Conservation (phyloP, 1,284 basidiomycete genomes). For the Moesziomyces sp. region DNA sequence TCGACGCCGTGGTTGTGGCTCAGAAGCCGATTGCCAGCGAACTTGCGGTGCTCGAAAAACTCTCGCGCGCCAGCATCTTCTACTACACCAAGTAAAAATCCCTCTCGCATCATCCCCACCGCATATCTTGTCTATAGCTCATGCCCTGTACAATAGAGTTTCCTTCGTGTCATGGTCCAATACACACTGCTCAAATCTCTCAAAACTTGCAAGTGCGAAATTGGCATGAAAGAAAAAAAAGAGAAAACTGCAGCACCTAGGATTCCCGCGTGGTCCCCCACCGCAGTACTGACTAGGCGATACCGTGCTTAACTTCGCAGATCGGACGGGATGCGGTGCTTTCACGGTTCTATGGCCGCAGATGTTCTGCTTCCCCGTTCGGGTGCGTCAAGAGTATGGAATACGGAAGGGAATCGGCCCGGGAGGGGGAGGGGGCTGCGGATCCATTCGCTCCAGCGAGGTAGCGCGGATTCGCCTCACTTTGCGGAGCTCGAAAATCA, state of each 20-base stretch:
- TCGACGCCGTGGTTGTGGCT: conserved; percentile 29
- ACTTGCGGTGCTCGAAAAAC: conserved; percentile 13
- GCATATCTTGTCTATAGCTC: conserved; percentile 1
- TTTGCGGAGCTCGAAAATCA: neutral
- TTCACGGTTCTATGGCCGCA: conserved; percentile 82
- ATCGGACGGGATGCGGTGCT: conserved; percentile 83
- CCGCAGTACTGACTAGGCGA: conserved; percentile 84
- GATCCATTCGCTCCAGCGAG: too few species aligned
- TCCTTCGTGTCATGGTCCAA: too few species aligned
- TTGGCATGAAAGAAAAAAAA: too few species aligned
- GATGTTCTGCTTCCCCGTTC: conserved; percentile 67
- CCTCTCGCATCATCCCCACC: neutral
- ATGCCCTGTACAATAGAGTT: conserved; percentile 1
- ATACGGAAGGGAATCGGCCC: too few species aligned
- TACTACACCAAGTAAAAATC: conserved; percentile 25
- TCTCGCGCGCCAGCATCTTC: conserved; percentile 9
- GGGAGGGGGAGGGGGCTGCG: too few species aligned
- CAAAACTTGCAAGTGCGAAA: too few species aligned
- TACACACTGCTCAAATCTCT: neutral
- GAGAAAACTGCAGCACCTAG: conserved; percentile 42
- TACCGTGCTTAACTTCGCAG: conserved; percentile 82
- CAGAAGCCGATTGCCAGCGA: conserved; percentile 29
- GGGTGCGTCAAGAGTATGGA: too few species aligned
- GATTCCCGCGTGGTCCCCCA: conserved; percentile 85
- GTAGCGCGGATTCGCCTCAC: neutral